These are phyloP conservation scores for Phlegmacium glaucopus DNA, from an alignment of 768 basidiomycete genomes.

Conservation along the genomic window DNA sequence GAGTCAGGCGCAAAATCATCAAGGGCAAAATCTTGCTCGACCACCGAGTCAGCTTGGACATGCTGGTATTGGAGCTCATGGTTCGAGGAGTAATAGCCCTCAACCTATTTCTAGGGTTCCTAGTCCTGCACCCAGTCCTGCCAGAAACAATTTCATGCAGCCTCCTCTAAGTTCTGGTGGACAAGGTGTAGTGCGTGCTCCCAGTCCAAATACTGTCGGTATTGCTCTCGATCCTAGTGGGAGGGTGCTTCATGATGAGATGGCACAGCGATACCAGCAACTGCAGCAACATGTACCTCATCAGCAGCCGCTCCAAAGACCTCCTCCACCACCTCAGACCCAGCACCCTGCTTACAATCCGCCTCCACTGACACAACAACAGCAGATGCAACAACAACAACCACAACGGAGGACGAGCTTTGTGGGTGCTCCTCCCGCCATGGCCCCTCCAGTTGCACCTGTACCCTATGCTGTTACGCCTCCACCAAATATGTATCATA, in stretches of 20 bases:
- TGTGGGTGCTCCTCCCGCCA: slow-evolving; percentile 21
- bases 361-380: slow-evolving; percentile 20
- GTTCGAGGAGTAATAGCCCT: slow-evolving; percentile 59
- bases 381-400: slow-evolving; percentile 13
- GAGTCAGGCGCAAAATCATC: slow-evolving; percentile 19
- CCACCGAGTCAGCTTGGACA: slow-evolving; percentile 65
- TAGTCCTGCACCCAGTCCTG: slow-evolving; percentile 42
- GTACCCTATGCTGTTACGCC: slow-evolving; percentile 35
- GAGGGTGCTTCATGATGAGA: slow-evolving; percentile 74
- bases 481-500: slow-evolving; percentile 36
- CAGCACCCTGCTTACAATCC: slow-evolving; percentile 25
- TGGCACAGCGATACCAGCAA: slow-evolving; percentile 59
- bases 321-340: slow-evolving; percentile 26
- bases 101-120: slow-evolving; percentile 53
- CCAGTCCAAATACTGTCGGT: slow-evolving; percentile 77
- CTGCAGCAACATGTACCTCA: slow-evolving; percentile 40
- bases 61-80: slow-evolving; percentile 81
- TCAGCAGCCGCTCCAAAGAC: slow-evolving; percentile 26
- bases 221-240: slow-evolving; percentile 81
- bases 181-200: slow-evolving; percentile 41
- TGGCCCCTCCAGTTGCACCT: slow-evolving; percentile 33
- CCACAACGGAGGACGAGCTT: slow-evolving; percentile 31
- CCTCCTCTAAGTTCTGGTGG: slow-evolving; percentile 30
- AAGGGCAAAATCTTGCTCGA: slow-evolving; percentile 41
- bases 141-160: slow-evolving; percentile 35